A percentile compares a stretch with the other conserved stretches of the same genome.
Evolutionary conservation across 2,329 filamentous ascomycete genomes (phyloP).

Genomic region (Penicillium sumatraense): DNA sequence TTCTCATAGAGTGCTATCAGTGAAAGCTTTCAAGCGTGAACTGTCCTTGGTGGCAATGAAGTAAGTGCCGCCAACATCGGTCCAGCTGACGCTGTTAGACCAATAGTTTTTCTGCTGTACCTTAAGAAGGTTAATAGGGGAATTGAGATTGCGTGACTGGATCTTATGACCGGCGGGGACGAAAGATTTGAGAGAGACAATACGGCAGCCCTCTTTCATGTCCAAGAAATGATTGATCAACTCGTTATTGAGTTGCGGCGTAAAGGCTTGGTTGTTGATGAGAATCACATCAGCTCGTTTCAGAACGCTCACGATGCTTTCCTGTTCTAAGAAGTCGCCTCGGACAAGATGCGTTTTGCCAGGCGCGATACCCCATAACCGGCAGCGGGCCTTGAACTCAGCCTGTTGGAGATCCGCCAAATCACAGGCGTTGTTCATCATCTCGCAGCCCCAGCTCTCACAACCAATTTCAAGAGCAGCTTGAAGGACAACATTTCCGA

Average conservation of each 20-base stretch:
- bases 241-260: conserved; percentile 80
- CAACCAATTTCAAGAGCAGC: conserved; percentile 91
- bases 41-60: conserved; percentile 83
- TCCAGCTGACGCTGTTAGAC: conserved; percentile 83
- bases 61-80: conserved; percentile 79
- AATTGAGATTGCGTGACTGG: conserved; percentile 73
- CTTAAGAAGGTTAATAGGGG: conserved; percentile 78
- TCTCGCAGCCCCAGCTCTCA: conserved; percentile 94
- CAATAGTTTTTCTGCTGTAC: conserved; percentile 75
- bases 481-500: conserved; percentile 94
- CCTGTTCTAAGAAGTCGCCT: conserved; percentile 80
- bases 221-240: conserved; percentile 91
- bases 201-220: conserved; percentile 84
- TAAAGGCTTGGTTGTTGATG: conserved; percentile 98
- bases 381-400: conserved; percentile 84
- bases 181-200: conserved; percentile 92
- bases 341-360: conserved; percentile 79
- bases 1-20: conserved; percentile 40
- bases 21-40: conserved; percentile 56
- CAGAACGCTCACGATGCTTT: conserved; percentile 71
- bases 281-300: conserved; percentile 91
- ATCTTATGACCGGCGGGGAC: conserved; percentile 79
- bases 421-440: conserved; percentile 88
- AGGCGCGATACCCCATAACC: conserved; percentile 83
- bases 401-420: conserved; percentile 78